These are phyloP conservation scores for Podospora comata DNA, from an alignment of 495 filamentous ascomycete species.

Conservation along the genomic window DNA sequence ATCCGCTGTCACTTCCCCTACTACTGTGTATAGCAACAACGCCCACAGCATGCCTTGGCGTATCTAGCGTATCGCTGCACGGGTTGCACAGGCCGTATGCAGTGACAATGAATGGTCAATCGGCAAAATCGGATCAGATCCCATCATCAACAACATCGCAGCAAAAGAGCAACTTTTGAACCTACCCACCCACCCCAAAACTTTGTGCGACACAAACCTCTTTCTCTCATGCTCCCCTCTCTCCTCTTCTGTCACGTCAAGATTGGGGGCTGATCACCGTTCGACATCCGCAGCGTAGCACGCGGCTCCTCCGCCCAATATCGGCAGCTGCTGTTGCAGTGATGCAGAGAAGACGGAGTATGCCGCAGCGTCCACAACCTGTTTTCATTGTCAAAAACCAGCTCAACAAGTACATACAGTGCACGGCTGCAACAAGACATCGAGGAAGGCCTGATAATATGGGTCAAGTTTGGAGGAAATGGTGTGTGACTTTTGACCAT, in stretches of 20 bases:
- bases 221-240: neutral
- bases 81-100: neutral
- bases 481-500: too few relatives aligned
- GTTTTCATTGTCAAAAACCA: neutral
- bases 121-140: constrained; percentile 21
- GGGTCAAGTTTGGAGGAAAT: too few relatives aligned
- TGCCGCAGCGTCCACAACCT: neutral
- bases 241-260: neutral
- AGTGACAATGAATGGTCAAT: neutral
- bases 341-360: neutral
- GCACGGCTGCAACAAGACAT: neutral
- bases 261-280: neutral
- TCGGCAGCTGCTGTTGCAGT: neutral
- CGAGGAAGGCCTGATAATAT: neutral
- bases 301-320: neutral
- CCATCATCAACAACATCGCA: constrained; percentile 4
- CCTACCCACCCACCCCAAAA: neutral
- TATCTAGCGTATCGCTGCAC: neutral
- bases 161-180: neutral
- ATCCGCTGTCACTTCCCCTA: neutral
- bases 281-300: neutral
- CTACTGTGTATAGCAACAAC: too few relatives aligned
- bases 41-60: neutral
- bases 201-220: neutral
- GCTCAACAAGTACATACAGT: neutral